Evolutionary conservation across 306 rosid species (phyloP).

Genomic region (Amphicarpaea edgeworthii): DNA sequence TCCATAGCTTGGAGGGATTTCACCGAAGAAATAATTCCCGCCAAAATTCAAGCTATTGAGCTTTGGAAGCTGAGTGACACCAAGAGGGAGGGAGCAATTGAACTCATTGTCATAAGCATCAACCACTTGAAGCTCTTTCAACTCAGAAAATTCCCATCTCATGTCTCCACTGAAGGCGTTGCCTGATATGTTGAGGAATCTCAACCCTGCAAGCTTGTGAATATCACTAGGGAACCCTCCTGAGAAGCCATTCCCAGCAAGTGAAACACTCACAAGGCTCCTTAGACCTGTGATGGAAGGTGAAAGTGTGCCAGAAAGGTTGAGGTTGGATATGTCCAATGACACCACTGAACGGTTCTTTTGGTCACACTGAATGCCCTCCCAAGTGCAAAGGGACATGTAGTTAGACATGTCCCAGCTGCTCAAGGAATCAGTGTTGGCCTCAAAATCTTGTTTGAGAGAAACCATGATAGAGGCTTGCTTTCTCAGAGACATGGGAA

Average conservation of each 20-base stretch:
- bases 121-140: slow-evolving; percentile 56
- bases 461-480: slow-evolving; percentile 84
- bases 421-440: slow-evolving; percentile 46
- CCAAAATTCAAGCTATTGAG: slow-evolving; percentile 70
- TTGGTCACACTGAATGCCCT: slow-evolving; percentile 70
- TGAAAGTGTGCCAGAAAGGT: slow-evolving; percentile 74
- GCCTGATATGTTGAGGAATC: slow-evolving; percentile 77
- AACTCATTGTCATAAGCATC: slow-evolving; percentile 84
- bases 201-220: slow-evolving; percentile 57
- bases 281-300: slow-evolving; percentile 62
- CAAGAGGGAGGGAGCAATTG: slow-evolving; percentile 74
- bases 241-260: slow-evolving; percentile 59
- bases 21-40: slow-evolving; percentile 78
- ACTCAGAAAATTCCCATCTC: slow-evolving; percentile 60
- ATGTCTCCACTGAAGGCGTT: slow-evolving; percentile 72
- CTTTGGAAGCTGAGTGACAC: slow-evolving; percentile 55
- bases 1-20: slow-evolving; percentile 75
- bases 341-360: slow-evolving; percentile 61
- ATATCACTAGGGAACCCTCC: slow-evolving; percentile 56
- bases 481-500: slow-evolving; percentile 55
- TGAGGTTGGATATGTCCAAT: slow-evolving; percentile 69
- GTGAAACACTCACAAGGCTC: slow-evolving; percentile 54
- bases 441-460: slow-evolving; percentile 63
- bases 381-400: slow-evolving; percentile 76
- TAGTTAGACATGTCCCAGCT: slow-evolving; percentile 69